Percentiles rank a stretch among this genome's conserved stretches.
These are phyloP conservation scores for Puccinia sorghi DNA, from an alignment of 1,284 basidiomycete species.

Conservation along the genomic window DNA sequence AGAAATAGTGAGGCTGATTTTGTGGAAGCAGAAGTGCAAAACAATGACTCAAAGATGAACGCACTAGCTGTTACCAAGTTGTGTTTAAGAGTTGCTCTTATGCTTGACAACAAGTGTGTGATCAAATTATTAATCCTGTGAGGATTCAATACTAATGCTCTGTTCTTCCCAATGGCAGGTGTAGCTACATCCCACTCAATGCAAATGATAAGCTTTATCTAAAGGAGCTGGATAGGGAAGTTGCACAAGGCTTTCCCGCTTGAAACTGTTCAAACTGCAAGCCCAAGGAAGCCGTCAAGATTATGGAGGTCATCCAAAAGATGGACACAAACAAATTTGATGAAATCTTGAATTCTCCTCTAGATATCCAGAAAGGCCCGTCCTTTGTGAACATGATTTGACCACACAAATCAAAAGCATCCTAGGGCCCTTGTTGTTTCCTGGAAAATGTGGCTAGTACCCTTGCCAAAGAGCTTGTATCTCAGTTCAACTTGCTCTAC, in stretches of 20 bases:
- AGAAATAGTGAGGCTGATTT: conserved; percentile 11
- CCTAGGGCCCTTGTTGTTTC: neutral
- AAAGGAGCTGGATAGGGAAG: neutral
- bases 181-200: neutral
- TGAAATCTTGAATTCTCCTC: neutral
- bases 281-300: neutral
- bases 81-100: neutral
- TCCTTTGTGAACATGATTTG: neutral
- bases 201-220: neutral
- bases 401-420: neutral
- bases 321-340: neutral
- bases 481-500: neutral
- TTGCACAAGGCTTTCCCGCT: neutral
- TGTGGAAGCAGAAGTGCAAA: neutral
- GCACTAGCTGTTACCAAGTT: neutral
- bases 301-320: neutral
- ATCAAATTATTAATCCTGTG: neutral
- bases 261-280: neutral
- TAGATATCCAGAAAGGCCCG: neutral
- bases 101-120: neutral
- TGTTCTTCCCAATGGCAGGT: neutral
- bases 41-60: neutral
- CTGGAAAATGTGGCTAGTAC: neutral
- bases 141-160: neutral
- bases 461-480: neutral